A percentile compares a stretch with the other conserved stretches of the same genome.
phyloP scores from a whole-genome alignment of 2,329 filamentous ascomycete genomes.

The Cordyceps tenuipes region DNA sequence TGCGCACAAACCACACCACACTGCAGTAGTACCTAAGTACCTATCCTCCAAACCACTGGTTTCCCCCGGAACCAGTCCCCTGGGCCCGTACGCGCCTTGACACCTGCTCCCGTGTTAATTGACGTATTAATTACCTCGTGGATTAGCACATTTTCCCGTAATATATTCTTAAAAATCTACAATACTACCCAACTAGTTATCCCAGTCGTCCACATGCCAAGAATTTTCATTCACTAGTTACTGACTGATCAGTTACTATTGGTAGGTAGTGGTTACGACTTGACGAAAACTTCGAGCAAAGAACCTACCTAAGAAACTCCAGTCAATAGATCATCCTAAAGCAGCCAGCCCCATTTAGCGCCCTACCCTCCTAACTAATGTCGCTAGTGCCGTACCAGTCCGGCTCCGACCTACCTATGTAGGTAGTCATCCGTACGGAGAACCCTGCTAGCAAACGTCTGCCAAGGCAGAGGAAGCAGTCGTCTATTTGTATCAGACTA shows the following conservation, averaged over 20 bases:
- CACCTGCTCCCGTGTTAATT: not conserved
- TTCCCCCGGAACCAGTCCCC: constrained; percentile 3
- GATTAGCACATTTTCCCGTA: not conserved
- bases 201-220: too few relatives aligned
- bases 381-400: not conserved
- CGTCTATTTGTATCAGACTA: too few relatives aligned
- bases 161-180: too few relatives aligned
- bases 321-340: not conserved
- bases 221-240: too few relatives aligned
- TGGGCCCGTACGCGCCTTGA: not conserved
- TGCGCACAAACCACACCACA: not conserved
- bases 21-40: too few relatives aligned
- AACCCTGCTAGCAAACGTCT: not conserved
- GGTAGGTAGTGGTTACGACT: too few relatives aligned
- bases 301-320: not conserved
- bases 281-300: not conserved
- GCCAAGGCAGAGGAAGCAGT: not conserved
- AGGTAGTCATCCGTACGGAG: not conserved
- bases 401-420: not conserved
- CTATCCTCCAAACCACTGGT: not conserved
- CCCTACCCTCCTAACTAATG: not conserved
- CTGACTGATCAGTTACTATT: too few relatives aligned
- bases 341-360: not conserved
- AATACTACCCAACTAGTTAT: too few relatives aligned
- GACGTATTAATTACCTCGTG: not conserved